These are phyloP conservation scores for Podospora appendiculata DNA, from an alignment of 495 filamentous ascomycete species.

Conservation along the genomic window DNA sequence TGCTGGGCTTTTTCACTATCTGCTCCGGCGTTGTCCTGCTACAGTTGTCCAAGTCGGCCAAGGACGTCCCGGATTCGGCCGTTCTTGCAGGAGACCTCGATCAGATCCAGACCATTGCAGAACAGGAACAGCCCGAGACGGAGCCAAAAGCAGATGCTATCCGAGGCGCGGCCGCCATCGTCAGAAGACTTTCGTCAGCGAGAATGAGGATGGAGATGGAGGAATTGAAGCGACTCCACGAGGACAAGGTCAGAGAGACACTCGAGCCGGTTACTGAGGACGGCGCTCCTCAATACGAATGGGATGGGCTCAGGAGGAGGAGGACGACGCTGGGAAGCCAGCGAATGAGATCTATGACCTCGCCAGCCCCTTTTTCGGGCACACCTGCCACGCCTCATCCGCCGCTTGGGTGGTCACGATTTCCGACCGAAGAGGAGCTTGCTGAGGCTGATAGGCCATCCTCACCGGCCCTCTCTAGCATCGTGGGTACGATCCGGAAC, in stretches of 20 bases:
- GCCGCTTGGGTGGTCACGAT: constrained; percentile 80
- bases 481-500: constrained; percentile 54
- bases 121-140: constrained; percentile 88
- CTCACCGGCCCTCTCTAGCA: constrained; percentile 44
- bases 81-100: constrained; percentile 91
- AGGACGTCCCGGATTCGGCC: constrained; percentile 90
- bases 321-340: constrained; percentile 58
- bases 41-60: constrained; percentile 95
- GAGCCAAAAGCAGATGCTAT: constrained; percentile 97
- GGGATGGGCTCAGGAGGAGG: constrained; percentile 84
- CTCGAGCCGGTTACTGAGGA: constrained; percentile 70
- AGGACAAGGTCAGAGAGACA: constrained; percentile 64
- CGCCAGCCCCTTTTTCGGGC: constrained; percentile 27
- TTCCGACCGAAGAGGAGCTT: constrained; percentile 61
- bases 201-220: constrained; percentile 73
- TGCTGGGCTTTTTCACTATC: constrained; percentile 91
- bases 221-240: constrained; percentile 69
- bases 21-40: constrained; percentile 93
- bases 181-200: constrained; percentile 71
- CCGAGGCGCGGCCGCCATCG: constrained; percentile 82
- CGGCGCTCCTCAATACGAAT: constrained; percentile 57
- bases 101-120: constrained; percentile 88
- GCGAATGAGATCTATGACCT: constrained; percentile 26
- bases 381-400: constrained; percentile 54
- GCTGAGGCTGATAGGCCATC: constrained; percentile 40